These are phyloP conservation scores for Gremmenia infestans DNA, from an alignment of 2,329 filamentous ascomycete genomes.

Conservation along the genomic window DNA sequence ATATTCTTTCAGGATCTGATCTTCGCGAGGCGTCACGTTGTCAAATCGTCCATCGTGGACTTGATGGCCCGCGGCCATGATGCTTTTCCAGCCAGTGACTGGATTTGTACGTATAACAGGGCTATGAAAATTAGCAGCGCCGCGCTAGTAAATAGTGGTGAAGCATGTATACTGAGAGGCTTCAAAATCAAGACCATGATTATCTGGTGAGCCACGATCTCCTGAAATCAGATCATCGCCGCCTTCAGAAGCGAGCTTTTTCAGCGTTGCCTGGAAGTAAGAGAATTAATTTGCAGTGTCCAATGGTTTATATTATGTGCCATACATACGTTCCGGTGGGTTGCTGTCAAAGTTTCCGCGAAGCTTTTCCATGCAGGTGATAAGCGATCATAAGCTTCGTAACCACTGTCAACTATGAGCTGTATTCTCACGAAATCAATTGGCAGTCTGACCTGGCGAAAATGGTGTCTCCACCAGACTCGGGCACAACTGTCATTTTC, in stretches of 20 bases:
- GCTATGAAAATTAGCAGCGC: too few relatives aligned
- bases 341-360: conserved; percentile 44
- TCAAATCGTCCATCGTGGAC: conserved; percentile 48
- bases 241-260: too few relatives aligned
- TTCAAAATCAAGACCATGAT: background rate
- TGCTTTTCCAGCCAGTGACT: background rate
- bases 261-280: too few relatives aligned
- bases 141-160: too few relatives aligned
- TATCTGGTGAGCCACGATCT: too few relatives aligned
- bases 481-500: background rate
- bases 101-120: background rate
- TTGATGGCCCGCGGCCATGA: conserved; percentile 33
- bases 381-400: conserved; percentile 49
- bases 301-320: too few relatives aligned
- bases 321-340: conserved; percentile 25
- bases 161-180: too few relatives aligned
- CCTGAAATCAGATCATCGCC: too few relatives aligned
- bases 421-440: too few relatives aligned
- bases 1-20: too few relatives aligned
- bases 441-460: too few relatives aligned
- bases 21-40: conserved; percentile 35
- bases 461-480: background rate
- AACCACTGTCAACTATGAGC: conserved; percentile 24
- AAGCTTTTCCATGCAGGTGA: conserved; percentile 43
- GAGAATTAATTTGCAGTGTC: too few relatives aligned